These are phyloP conservation scores for Gossypium arboreum DNA, from an alignment of 345 rosid genomes.

Conservation along the genomic window DNA sequence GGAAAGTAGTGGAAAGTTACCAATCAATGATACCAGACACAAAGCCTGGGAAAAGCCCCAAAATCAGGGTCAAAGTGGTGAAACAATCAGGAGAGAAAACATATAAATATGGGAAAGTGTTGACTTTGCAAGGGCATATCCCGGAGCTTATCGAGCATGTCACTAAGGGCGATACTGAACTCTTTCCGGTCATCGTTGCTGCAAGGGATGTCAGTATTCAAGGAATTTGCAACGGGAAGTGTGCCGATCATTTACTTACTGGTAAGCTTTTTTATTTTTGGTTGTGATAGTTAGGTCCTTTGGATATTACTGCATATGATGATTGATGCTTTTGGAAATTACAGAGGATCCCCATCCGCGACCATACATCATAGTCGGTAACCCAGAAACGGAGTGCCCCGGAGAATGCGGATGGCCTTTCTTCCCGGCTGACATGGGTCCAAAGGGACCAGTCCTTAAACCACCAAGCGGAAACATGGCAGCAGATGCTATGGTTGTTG, in stretches of 20 bases:
- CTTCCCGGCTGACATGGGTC: constrained; percentile 36
- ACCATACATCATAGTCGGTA: constrained; percentile 49
- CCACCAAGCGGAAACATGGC: constrained; percentile 60
- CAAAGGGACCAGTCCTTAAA: constrained; percentile 36
- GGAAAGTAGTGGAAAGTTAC: constrained; percentile 50
- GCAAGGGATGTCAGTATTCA: constrained; percentile 37
- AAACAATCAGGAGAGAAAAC: constrained; percentile 29
- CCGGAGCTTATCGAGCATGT: constrained; percentile 31
- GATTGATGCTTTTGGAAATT: not conserved
- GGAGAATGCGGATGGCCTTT: constrained; percentile 76
- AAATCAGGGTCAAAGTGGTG: constrained; percentile 35
- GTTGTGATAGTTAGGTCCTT: too few relatives aligned
- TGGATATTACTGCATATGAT: too few relatives aligned
- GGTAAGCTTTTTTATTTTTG: too few relatives aligned
- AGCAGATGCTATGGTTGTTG: constrained; percentile 56
- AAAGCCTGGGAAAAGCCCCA: not conserved
- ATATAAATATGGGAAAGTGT: constrained; percentile 36
- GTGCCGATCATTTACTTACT: constrained; percentile 29
- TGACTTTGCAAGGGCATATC: constrained; percentile 25
- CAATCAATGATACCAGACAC: constrained; percentile 8
- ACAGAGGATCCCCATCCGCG: constrained; percentile 16
- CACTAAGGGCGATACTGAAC: constrained; percentile 19
- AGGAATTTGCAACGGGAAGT: constrained; percentile 50
- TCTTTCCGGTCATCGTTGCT: constrained; percentile 44
- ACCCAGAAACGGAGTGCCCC: constrained; percentile 62